A percentile compares a stretch with the other conserved stretches of the same genome.
Evolutionary conservation across 1,284 basidiomycete genomes (phyloP).

Genomic region (Neonothopanus nambi): DNA sequence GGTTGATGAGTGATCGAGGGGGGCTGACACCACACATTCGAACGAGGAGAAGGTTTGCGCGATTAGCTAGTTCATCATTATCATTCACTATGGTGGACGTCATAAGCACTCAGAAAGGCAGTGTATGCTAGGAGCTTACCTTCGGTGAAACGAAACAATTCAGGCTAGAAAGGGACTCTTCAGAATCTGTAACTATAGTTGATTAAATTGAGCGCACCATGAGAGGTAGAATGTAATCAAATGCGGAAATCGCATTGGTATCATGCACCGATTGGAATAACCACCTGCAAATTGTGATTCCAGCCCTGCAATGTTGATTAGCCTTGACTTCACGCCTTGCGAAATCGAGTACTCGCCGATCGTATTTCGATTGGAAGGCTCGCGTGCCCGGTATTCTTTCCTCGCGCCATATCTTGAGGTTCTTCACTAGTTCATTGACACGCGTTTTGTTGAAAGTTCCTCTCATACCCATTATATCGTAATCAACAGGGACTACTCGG

Average conservation of each 20-base stretch:
- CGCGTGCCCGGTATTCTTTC: constrained; percentile 72
- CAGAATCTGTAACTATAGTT: constrained; percentile 3
- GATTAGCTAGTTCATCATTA: constrained; percentile 63
- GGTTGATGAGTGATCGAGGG: constrained; percentile 56
- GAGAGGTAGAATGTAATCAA: constrained; percentile 80
- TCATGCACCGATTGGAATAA: constrained; percentile 73
- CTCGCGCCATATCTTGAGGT: constrained; percentile 68
- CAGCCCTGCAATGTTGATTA: constrained; percentile 43
- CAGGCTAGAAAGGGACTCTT: constrained; percentile 46
- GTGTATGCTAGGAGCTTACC: constrained; percentile 32
- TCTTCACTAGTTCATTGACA: constrained; percentile 59
- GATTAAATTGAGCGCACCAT: constrained; percentile 47
- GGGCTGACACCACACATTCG: constrained; percentile 76
- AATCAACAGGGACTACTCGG: constrained; percentile 51
- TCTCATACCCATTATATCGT: constrained; percentile 80
- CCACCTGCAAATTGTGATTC: constrained; percentile 73
- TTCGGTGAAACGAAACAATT: constrained; percentile 73
- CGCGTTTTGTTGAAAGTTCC: constrained; percentile 62
- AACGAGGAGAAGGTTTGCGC: constrained; percentile 61
- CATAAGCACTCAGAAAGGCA: neutral
- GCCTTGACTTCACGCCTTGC: neutral
- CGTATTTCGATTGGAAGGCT: constrained; percentile 82
- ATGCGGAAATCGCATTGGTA: constrained; percentile 70
- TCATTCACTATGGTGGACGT: constrained; percentile 54
- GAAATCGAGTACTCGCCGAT: constrained; percentile 46